phyloP scores from a whole-genome alignment of 805 yeast genomes.

The Candida xiaguanensis region DNA sequence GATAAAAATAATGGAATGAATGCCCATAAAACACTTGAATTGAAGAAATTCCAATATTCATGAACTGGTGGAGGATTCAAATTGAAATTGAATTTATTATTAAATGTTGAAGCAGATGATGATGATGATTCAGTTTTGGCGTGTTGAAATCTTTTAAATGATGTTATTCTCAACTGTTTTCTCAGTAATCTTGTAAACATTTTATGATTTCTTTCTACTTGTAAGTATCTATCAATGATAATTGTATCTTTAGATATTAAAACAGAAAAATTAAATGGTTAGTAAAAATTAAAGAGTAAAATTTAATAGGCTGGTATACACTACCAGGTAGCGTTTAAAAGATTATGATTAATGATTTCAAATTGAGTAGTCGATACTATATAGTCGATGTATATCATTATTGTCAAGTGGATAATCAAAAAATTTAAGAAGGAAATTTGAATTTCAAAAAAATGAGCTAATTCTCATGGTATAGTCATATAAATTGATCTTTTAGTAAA shows the following conservation, averaged over 20 bases:
- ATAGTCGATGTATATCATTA: no score
- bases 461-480: no score
- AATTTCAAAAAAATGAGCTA: no score
- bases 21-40: conserved; percentile 33
- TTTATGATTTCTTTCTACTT: conserved; percentile 1
- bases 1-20: conserved; percentile 35
- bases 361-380: no score
- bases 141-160: conserved; percentile 26
- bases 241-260: neutral
- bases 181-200: conserved; percentile 28
- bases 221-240: neutral
- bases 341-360: no score
- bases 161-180: conserved; percentile 12
- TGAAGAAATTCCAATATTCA: conserved; percentile 41
- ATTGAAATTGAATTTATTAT: conserved; percentile 40
- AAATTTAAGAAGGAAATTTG: no score
- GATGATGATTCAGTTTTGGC: conserved; percentile 19
- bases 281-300: neutral
- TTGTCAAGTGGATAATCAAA: no score
- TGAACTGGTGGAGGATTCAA: conserved; percentile 44
- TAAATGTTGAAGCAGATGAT: conserved; percentile 30
- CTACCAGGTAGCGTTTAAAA: conserved; percentile 1
- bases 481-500: no score
- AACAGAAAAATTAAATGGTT: neutral
- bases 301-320: conserved; percentile 1